phyloP scores from a whole-genome alignment of 2,329 filamentous ascomycete species.

The Diaporthe citriasiana region DNA sequence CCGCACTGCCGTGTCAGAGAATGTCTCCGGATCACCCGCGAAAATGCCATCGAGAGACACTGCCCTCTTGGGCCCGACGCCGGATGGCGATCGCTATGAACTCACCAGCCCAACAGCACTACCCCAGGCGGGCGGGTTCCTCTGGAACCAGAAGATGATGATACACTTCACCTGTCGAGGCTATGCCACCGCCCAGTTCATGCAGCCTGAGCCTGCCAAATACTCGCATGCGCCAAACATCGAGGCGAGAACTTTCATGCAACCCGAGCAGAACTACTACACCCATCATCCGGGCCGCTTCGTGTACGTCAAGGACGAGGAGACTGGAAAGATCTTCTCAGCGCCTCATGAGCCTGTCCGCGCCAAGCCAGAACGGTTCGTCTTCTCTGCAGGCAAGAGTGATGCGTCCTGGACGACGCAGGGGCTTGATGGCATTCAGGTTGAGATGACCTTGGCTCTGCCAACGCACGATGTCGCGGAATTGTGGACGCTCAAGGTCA shows the following conservation, averaged over 20 bases:
- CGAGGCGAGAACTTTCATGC: slow-evolving; percentile 72
- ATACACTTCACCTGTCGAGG: slow-evolving; percentile 71
- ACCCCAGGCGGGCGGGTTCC: slow-evolving; percentile 68
- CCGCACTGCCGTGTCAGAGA: neutral
- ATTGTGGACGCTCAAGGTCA: slow-evolving; percentile 67
- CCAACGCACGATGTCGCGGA: slow-evolving; percentile 69
- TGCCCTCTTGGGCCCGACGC: slow-evolving; percentile 52
- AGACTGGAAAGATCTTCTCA: slow-evolving; percentile 64
- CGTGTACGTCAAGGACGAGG: slow-evolving; percentile 71
- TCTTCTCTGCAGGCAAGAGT: slow-evolving; percentile 68
- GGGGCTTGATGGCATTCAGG: slow-evolving; percentile 60
- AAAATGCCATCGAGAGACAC: slow-evolving; percentile 25
- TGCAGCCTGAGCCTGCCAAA: slow-evolving; percentile 73
- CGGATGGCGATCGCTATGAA: slow-evolving; percentile 67
- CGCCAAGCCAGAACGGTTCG: slow-evolving; percentile 60
- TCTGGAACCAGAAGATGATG: slow-evolving; percentile 75
- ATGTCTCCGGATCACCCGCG: neutral
- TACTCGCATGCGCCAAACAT: slow-evolving; percentile 71
- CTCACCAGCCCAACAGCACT: slow-evolving; percentile 68
- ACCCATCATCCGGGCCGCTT: slow-evolving; percentile 71
- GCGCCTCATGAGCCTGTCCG: slow-evolving; percentile 70
- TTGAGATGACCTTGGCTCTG: slow-evolving; percentile 65
- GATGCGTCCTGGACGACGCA: slow-evolving; percentile 69
- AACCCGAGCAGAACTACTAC: slow-evolving; percentile 72
- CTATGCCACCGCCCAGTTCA: slow-evolving; percentile 71